Conservation (phyloP, 805 yeast species). For the Kazachstania taianensis region DNA sequence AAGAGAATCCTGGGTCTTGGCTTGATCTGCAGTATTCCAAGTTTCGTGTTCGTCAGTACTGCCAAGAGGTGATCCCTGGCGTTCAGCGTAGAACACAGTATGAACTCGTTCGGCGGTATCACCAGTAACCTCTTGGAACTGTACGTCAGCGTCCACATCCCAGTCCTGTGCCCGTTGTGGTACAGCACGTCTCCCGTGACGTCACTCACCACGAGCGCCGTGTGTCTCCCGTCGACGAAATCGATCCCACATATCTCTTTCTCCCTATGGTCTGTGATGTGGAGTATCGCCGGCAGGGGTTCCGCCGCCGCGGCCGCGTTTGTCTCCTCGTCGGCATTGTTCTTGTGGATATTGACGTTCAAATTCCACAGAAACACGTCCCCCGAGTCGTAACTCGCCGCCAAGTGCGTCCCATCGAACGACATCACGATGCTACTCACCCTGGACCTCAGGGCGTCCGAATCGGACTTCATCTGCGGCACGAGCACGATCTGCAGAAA, state of each 20-base stretch:
- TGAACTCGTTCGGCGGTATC: constrained; percentile 9
- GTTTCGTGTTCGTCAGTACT: constrained; percentile 14
- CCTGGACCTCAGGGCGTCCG: constrained; percentile 29
- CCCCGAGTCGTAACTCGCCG: constrained; percentile 62
- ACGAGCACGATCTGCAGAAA: constrained; percentile 33
- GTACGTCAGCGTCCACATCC: constrained; percentile 20
- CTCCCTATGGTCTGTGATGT: constrained; percentile 28
- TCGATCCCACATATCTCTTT: constrained; percentile 34
- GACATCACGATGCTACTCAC: constrained; percentile 52
- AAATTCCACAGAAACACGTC: constrained; percentile 61
- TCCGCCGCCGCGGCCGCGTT: not conserved
- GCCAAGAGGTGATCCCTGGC: constrained; percentile 14
- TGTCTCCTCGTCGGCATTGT: not conserved
- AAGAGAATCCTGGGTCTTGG: not conserved
- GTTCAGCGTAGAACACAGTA: constrained; percentile 6
- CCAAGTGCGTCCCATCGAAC: constrained; percentile 57
- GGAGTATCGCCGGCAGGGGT: constrained; percentile 20
- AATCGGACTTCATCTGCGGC: constrained; percentile 10
- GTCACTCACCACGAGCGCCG: constrained; percentile 50
- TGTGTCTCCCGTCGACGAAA: constrained; percentile 41
- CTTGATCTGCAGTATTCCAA: constrained; percentile 8
- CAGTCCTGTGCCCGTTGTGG: constrained; percentile 53
- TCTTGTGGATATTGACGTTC: constrained; percentile 7
- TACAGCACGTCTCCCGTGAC: constrained; percentile 45
- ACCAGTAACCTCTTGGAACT: constrained; percentile 12